phyloP scores from a whole-genome alignment of 768 basidiomycete genomes.

The Pulveroboletus ravenelii region DNA sequence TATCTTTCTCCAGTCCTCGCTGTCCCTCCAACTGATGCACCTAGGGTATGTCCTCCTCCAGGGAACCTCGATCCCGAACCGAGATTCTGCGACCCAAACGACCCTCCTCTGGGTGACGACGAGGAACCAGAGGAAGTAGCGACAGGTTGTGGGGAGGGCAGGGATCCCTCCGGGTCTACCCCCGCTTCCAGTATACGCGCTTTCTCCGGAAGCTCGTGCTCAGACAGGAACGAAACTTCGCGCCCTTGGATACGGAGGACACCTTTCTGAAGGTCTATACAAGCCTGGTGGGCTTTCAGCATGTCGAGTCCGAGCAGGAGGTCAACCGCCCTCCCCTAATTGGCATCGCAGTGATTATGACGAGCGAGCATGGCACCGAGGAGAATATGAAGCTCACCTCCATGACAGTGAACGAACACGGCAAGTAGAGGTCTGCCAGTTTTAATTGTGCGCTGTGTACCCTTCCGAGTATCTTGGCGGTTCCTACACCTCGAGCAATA shows the following conservation, averaged over 20 bases:
- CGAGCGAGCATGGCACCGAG: no score
- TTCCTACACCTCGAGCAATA: conserved; percentile 91
- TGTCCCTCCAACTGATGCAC: conserved; percentile 33
- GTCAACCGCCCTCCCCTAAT: conserved; percentile 84
- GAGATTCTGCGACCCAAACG: conserved; percentile 36
- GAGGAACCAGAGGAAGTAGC: conserved; percentile 17
- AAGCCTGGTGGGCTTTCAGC: conserved; percentile 96
- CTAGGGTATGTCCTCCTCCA: conserved; percentile 62
- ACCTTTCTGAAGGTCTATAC: conserved; percentile 87
- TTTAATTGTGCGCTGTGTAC: conserved; percentile 93
- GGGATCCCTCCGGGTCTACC: conserved; percentile 22
- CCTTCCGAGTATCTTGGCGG: conserved; percentile 88
- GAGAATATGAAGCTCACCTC: conserved; percentile 48
- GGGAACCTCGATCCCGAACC: conserved; percentile 50
- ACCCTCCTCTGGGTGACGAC: conserved; percentile 5
- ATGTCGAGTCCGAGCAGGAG: conserved; percentile 98
- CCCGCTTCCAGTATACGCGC: conserved; percentile 46
- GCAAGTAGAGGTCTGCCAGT: conserved; percentile 74
- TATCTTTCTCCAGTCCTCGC: conserved; percentile 46
- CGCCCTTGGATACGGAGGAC: conserved; percentile 89
- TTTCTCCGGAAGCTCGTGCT: conserved; percentile 91
- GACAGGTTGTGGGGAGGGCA: conserved; percentile 14
- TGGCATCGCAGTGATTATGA: background rate
- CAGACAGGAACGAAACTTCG: conserved; percentile 83
- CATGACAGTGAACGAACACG: conserved; percentile 93